Percentiles rank a stretch among this genome's conserved stretches.
phyloP scores from a whole-genome alignment of 495 filamentous ascomycete species.

The Aspergillus panamensis region DNA sequence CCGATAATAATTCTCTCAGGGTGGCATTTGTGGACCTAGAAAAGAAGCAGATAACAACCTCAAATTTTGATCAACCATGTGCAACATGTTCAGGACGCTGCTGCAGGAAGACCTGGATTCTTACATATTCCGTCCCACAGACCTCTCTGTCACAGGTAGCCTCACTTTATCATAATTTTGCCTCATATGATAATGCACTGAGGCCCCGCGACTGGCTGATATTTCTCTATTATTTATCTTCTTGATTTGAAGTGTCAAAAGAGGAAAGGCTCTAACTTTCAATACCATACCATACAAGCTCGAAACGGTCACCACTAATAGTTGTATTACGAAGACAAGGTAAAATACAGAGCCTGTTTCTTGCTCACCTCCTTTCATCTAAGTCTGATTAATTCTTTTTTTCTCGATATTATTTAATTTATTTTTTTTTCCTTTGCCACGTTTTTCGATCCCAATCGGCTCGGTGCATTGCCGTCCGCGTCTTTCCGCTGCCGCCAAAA shows the following conservation, averaged over 20 bases:
- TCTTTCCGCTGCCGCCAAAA: constrained; percentile 40
- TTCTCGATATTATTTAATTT: constrained; percentile 2
- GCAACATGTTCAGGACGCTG: not conserved
- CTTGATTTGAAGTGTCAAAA: not conserved
- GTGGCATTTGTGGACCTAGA: too few relatives aligned
- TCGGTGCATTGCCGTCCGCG: constrained; percentile 41
- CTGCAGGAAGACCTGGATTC: constrained; percentile 13
- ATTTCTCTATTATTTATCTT: not conserved
- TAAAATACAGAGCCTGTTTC: constrained; percentile 6
- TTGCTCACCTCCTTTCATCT: constrained; percentile 3
- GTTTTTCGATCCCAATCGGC: constrained; percentile 42
- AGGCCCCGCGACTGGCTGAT: not conserved
- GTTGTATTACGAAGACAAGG: constrained; percentile 16
- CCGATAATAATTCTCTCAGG: not conserved
- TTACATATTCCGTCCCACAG: constrained; percentile 9
- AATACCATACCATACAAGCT: constrained; percentile 15
- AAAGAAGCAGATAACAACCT: not conserved
- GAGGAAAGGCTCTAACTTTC: constrained; percentile 10
- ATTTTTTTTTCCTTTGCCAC: constrained; percentile 30
- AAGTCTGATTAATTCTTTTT: constrained; percentile 5
- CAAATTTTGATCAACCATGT: not conserved
- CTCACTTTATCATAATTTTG: constrained; percentile 15
- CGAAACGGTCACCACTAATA: constrained; percentile 8
- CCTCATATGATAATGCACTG: not conserved
- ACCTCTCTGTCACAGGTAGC: constrained; percentile 9